These are phyloP conservation scores for Oehlia diaphana DNA, from an alignment of 192 early-diverging fungal species.

Conservation along the genomic window DNA sequence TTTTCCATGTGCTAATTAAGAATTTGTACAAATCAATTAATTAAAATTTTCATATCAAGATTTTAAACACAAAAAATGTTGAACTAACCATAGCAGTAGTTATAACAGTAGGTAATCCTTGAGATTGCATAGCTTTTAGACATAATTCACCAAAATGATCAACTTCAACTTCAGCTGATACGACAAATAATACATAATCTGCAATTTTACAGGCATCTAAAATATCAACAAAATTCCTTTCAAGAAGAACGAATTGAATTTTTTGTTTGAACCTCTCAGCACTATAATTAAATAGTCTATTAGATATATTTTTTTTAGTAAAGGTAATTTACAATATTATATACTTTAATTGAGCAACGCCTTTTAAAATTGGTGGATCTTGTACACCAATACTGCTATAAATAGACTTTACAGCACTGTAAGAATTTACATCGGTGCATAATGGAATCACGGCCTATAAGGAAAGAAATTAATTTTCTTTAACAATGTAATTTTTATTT, in stretches of 20 bases:
- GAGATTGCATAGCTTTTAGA: constrained; percentile 81
- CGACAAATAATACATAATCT: constrained; percentile 84
- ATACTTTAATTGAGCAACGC: constrained; percentile 41
- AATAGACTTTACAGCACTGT: constrained; percentile 51
- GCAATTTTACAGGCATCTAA: constrained; percentile 89
- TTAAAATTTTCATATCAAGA: neutral
- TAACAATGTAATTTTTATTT: neutral
- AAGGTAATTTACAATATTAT: neutral
- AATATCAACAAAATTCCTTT: constrained; percentile 80
- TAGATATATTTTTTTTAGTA: neutral
- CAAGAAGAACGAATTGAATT: constrained; percentile 76
- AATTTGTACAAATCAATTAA: neutral
- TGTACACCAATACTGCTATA: constrained; percentile 49
- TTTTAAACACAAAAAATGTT: neutral
- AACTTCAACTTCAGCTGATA: constrained; percentile 90
- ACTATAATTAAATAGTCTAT: constrained; percentile 34
- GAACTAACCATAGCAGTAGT: constrained; percentile 59
- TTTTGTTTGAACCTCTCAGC: constrained; percentile 89
- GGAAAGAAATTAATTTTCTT: neutral
- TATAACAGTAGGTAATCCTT: constrained; percentile 80
- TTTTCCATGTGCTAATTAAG: constrained; percentile 59
- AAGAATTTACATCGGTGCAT: constrained; percentile 71
- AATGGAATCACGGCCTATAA: constrained; percentile 78
- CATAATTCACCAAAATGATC: constrained; percentile 89
- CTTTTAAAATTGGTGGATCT: constrained; percentile 32